Evolutionary conservation across 177 flowering plant species (phyloP).

Genomic region (Telopea speciosissima): DNA sequence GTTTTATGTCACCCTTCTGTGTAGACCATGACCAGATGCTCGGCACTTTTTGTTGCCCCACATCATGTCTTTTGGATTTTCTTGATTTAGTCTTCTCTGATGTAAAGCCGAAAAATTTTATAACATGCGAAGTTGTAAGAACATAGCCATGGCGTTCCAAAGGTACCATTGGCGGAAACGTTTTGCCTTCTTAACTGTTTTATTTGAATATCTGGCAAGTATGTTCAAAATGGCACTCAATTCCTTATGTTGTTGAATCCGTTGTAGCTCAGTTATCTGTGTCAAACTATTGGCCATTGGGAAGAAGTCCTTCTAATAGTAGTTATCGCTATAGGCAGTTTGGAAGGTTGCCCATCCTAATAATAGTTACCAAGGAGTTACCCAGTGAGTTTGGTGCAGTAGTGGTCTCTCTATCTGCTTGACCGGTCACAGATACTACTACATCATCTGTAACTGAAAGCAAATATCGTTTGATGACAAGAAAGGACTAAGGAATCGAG

Average conservation of each 20-base stretch:
- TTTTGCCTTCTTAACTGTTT: too few species aligned
- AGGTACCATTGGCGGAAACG: background rate
- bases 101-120: background rate
- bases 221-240: background rate
- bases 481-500: too few species aligned
- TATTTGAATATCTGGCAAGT: too few species aligned
- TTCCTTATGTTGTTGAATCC: background rate
- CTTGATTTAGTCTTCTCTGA: background rate
- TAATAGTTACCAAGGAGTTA: background rate
- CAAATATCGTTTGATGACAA: too few species aligned
- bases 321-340: too few species aligned
- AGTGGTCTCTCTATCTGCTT: too few species aligned
- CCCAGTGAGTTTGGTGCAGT: background rate
- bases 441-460: too few species aligned
- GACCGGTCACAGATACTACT: too few species aligned
- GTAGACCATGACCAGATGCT: background rate
- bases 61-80: too few species aligned
- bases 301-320: too few species aligned
- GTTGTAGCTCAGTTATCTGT: background rate
- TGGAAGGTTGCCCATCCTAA: background rate
- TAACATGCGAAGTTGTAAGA: background rate
- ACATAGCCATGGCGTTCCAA: background rate
- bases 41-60: background rate
- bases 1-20: background rate
- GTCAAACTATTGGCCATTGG: background rate